Percentiles rank a stretch among this genome's conserved stretches.
Conservation (phyloP, 345 rosid genomes). For the Mercurialis annua region DNA sequence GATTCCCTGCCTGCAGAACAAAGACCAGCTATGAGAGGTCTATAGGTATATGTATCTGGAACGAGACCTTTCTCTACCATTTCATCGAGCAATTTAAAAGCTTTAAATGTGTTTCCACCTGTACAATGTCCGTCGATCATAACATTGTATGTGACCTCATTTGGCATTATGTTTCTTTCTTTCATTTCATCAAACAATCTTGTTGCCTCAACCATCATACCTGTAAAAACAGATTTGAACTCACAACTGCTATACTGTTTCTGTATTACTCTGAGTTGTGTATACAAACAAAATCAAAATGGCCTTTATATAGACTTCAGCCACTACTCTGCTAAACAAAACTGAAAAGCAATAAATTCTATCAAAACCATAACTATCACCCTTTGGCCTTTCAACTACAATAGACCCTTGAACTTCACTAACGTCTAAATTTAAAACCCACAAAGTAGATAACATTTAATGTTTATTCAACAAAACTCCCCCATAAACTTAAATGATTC, state of each 20-base stretch:
- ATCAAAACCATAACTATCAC: no score
- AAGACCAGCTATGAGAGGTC: constrained; percentile 75
- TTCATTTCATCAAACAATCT: constrained; percentile 62
- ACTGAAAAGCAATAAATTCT: no score
- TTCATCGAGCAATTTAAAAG: constrained; percentile 58
- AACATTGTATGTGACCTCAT: constrained; percentile 76
- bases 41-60: constrained; percentile 80
- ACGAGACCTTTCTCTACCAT: constrained; percentile 67
- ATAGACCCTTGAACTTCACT: no score
- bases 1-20: constrained; percentile 58
- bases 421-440: no score
- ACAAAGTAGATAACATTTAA: no score
- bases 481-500: neutral
- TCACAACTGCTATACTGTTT: no score
- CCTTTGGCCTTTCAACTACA: no score
- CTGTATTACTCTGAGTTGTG: no score
- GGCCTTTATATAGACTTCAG: no score
- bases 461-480: neutral
- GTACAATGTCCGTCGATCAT: constrained; percentile 72
- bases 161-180: constrained; percentile 52
- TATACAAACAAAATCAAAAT: no score
- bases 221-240: no score
- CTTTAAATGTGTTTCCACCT: constrained; percentile 51
- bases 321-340: no score
- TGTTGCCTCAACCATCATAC: constrained; percentile 54